Percentiles rank a stretch among this genome's conserved stretches.
Evolutionary conservation across 176 grass and related monocot genomes (phyloP).

Genomic region (Oryza meridionalis): DNA sequence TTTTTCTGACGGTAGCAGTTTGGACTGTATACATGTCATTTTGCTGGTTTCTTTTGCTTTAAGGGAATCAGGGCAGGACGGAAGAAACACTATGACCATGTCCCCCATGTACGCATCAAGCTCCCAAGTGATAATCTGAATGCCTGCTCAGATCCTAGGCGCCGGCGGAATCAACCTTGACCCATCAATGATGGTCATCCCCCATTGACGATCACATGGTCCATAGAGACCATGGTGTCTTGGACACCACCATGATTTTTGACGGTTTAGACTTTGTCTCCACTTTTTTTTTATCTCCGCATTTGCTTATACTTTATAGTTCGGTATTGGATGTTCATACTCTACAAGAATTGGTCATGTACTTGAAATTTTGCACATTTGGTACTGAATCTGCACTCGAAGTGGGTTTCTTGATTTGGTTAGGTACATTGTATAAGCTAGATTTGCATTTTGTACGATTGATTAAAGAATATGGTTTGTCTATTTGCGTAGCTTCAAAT

Average conservation of each 20-base stretch:
- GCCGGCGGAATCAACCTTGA: too few species aligned
- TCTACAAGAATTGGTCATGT: not conserved
- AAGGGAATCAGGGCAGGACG: not conserved
- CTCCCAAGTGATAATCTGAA: not conserved
- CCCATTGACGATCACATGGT: too few species aligned
- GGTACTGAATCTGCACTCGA: not conserved
- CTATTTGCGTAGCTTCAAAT: too few species aligned
- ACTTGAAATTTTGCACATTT: too few species aligned
- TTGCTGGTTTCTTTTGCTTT: not conserved
- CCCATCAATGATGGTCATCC: too few species aligned
- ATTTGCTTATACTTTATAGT: not conserved
- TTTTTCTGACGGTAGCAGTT: not conserved
- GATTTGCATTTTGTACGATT: slow-evolving; percentile 42
- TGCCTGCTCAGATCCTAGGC: too few species aligned
- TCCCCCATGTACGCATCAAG: slow-evolving; percentile 23
- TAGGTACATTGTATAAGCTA: slow-evolving; percentile 59
- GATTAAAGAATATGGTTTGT: too few species aligned
- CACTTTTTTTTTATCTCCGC: too few species aligned
- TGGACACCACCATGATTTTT: too few species aligned
- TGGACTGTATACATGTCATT: not conserved
- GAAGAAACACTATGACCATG: not conserved
- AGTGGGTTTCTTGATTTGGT: not conserved
- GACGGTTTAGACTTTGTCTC: too few species aligned
- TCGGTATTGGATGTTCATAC: not conserved
- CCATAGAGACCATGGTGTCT: too few species aligned